Base-by-base conservation (phyloP, 1,284 basidiomycete genomes). In the Ustilago hordei region DNA sequence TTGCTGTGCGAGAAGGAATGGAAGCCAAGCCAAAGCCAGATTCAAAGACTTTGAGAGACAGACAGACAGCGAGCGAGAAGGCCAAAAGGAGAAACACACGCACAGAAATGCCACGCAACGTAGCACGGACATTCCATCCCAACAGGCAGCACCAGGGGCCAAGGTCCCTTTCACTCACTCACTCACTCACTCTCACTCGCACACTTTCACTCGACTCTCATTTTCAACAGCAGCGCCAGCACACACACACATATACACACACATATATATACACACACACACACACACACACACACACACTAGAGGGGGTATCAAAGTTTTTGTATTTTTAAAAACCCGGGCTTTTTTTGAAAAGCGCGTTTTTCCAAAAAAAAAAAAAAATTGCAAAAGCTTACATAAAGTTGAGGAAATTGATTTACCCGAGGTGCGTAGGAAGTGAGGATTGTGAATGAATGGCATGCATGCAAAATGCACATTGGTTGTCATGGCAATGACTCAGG, bases 1-100 rank as follows among this genome's bases (percentile, higher is more conserved):
- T 28, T 41, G 8, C 38, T 45, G 31, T 45, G 38, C 47, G 35
- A 38, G 34, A 50, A 50, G 45, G 57, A 59, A 32, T 34, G 57
- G 45, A 57, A 39, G 31, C 55, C 19, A 19, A 57, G 43, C 17
- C 34, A 31, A 8, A 13, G n/a, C 7, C 23, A 50, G 28, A 28
- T 32, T 50, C 15, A 4, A 35, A 36, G 52, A 36, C 31, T 28
- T 28, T 28, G 23, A 28, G 23, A 28, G 23, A 28, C 23, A 28
- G 23, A 23, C 23, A 23, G 23, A 23, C 23, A 32, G 52, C 17
- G 52, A 54, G 31, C 17, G 36, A 55, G 36, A 9, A 39, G 38
- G 23, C 12, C 32, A 19, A 7, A 41, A 39, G 54, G 13, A 5
- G 34, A 23, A 8, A 41, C 28, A 23, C 54, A 55, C 35, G 38